Conservation (phyloP, 1,139 yeast species). For the Suhomyces atakaporum region DNA sequence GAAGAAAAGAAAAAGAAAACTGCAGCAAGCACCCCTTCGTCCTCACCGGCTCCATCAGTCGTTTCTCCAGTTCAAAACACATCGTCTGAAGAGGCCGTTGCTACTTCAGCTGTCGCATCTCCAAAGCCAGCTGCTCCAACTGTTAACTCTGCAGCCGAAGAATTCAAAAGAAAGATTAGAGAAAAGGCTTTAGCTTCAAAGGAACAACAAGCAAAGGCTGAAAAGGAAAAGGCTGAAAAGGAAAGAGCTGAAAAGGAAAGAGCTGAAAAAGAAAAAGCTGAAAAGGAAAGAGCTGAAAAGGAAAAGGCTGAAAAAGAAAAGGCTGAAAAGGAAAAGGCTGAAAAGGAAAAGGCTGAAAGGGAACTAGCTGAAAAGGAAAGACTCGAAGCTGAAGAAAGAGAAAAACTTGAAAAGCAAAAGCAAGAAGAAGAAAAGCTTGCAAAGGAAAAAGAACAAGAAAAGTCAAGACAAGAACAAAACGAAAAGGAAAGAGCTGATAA, state of each 20-base stretch:
- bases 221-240: conserved; percentile 12
- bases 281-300: conserved; percentile 6
- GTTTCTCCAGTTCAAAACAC: conserved; percentile 18
- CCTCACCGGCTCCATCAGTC: conserved; percentile 14
- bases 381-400: conserved; percentile 7
- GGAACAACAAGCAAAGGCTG: conserved; percentile 11
- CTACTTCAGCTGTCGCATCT: conserved; percentile 20
- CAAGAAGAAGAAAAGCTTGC: conserved; percentile 5
- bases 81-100: conserved; percentile 13
- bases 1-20: conserved; percentile 43
- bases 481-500: conserved; percentile 12
- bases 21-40: conserved; percentile 20
- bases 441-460: no score
- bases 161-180: conserved; percentile 26
- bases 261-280: conserved; percentile 18
- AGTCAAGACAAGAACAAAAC: conserved; percentile 8
- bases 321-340: conserved; percentile 23
- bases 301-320: conserved; percentile 18
- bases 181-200: conserved; percentile 26
- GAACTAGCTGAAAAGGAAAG: conserved; percentile 16
- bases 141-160: conserved; percentile 24
- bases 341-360: conserved; percentile 21
- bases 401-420: conserved; percentile 12
- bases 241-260: conserved; percentile 21
- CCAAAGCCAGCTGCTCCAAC: conserved; percentile 15